Conservation (phyloP, 495 filamentous ascomycete genomes). For the Neurospora hispaniola region DNA sequence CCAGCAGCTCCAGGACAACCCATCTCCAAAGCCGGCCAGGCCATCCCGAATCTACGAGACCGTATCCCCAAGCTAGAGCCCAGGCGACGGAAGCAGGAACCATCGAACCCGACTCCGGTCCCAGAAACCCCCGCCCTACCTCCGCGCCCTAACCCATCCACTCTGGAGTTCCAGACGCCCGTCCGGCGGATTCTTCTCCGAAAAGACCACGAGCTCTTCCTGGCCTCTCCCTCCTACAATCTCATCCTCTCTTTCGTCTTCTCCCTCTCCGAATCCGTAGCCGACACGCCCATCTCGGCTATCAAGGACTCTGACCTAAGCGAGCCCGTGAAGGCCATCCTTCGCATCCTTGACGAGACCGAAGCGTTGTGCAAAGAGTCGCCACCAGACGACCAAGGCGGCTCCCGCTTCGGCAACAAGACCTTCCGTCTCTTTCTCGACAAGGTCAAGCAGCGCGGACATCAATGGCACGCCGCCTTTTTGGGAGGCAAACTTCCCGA, state of each 20-base stretch:
- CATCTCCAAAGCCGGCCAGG: background rate
- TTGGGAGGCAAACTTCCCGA: conserved; percentile 17
- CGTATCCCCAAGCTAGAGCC: conserved; percentile 61
- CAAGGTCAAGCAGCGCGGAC: conserved; percentile 44
- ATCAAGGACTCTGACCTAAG: conserved; percentile 44
- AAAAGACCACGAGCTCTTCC: conserved; percentile 72
- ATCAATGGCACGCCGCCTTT: conserved; percentile 49
- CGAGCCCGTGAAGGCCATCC: conserved; percentile 49
- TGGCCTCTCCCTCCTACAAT: conserved; percentile 63
- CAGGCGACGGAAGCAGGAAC: conserved; percentile 43
- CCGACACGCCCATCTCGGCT: conserved; percentile 62
- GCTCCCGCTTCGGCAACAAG: conserved; percentile 90
- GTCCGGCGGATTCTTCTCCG: conserved; percentile 67
- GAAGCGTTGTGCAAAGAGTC: conserved; percentile 50
- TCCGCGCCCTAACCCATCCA: conserved; percentile 53
- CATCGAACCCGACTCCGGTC: conserved; percentile 48
- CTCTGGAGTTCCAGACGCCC: conserved; percentile 53
- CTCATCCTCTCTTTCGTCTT: conserved; percentile 80
- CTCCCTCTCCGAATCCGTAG: conserved; percentile 69
- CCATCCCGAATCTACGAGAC: conserved; percentile 47
- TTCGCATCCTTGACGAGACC: conserved; percentile 59
- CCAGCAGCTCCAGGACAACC: conserved; percentile 1
- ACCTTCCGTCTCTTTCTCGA: conserved; percentile 78
- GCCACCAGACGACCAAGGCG: conserved; percentile 74
- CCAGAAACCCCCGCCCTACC: conserved; percentile 66